Evolutionary conservation across 2,329 filamentous ascomycete species (phyloP).

Genomic region (Diaporthe vexans): DNA sequence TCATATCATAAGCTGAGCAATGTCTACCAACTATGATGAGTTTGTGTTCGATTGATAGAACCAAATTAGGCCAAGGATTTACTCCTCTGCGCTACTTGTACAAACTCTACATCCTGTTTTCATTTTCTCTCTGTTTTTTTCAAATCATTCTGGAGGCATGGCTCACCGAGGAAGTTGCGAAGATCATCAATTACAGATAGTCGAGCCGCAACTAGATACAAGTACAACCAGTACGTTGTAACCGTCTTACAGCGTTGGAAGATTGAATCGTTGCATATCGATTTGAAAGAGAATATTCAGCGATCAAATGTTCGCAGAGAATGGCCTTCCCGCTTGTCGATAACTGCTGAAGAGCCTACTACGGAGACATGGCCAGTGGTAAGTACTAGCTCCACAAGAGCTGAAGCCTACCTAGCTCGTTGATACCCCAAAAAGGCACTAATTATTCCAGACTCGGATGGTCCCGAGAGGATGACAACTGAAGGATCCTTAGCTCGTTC

Average conservation of each 20-base stretch:
- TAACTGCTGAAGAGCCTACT: neutral
- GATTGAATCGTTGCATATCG: neutral
- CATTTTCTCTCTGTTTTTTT: neutral
- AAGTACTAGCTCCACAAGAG: neutral
- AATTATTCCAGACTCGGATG: conserved; percentile 17
- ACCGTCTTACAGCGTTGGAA: neutral
- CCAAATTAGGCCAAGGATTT: too few species aligned
- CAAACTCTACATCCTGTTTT: neutral
- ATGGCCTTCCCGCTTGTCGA: neutral
- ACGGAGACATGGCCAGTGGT: neutral
- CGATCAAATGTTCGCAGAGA: neutral
- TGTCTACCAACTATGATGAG: too few species aligned
- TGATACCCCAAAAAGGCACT: neutral
- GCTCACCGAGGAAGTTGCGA: neutral
- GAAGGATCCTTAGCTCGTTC: neutral
- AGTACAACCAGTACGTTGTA: neutral
- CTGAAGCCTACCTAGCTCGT: neutral
- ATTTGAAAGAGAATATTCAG: neutral
- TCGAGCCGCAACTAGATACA: neutral
- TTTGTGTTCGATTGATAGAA: too few species aligned
- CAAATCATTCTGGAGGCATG: too few species aligned
- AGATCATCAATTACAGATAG: too few species aligned
- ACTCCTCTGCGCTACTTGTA: neutral
- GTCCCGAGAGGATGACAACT: neutral
- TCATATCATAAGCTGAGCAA: too few species aligned